Conservation (phyloP, 495 filamentous ascomycete genomes). For the Penicillium nucicola region DNA sequence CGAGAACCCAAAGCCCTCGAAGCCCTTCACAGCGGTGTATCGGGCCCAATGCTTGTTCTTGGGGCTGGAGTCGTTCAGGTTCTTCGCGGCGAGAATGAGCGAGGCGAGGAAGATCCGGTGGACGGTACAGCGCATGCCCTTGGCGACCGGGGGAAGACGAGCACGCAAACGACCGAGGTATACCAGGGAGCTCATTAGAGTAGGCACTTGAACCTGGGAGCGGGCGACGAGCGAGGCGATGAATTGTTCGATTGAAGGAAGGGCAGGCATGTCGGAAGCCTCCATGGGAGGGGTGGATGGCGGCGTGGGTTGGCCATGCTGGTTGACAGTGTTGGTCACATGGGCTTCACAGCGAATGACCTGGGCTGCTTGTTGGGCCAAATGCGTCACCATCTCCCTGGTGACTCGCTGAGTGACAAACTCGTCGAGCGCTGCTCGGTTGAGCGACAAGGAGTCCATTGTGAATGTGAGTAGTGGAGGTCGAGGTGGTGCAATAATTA, state of each 20-base stretch:
- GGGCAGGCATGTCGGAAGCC: conserved; percentile 38
- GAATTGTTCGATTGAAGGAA: conserved; percentile 84
- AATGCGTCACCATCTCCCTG: conserved; percentile 78
- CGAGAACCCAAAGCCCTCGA: conserved; percentile 83
- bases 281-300: conserved; percentile 64
- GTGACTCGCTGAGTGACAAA: conserved; percentile 83
- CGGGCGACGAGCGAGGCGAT: conserved; percentile 85
- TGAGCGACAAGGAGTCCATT: conserved; percentile 49
- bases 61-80: conserved; percentile 85
- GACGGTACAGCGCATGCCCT: conserved; percentile 94
- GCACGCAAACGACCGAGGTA: conserved; percentile 83
- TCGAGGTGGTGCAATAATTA: conserved; percentile 2
- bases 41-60: conserved; percentile 99
- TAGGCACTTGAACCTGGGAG: conserved; percentile 95
- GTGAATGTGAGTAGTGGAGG: conserved; percentile 16
- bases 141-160: conserved; percentile 87
- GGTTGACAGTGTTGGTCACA: conserved; percentile 44
- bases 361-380: conserved; percentile 74
- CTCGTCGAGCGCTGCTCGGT: conserved; percentile 81
- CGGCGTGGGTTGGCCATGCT: conserved; percentile 64
- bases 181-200: conserved; percentile 92
- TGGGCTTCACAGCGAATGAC: conserved; percentile 86
- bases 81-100: conserved; percentile 75
- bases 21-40: conserved; percentile 76
- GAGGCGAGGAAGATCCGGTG: conserved; percentile 85